These are phyloP conservation scores for Haplographium delicatum DNA, from an alignment of 495 filamentous ascomycete genomes.

Conservation along the genomic window DNA sequence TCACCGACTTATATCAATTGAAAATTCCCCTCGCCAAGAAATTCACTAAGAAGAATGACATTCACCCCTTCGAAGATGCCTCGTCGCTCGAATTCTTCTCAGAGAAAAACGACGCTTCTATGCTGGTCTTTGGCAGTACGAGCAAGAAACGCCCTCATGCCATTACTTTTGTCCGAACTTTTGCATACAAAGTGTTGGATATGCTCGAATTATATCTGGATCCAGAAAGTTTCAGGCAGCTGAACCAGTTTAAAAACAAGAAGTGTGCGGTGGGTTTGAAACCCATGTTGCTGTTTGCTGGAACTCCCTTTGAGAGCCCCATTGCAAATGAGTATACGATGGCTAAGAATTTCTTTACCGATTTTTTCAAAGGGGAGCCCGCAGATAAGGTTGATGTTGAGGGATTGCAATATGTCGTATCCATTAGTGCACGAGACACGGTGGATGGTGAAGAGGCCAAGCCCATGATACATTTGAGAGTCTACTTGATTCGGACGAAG, in stretches of 20 bases:
- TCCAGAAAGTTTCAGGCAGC: conserved; percentile 53
- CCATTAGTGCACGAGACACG: conserved; percentile 68
- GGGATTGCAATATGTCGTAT: conserved; percentile 83
- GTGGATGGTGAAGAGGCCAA: conserved; percentile 47
- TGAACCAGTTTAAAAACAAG: conserved; percentile 75
- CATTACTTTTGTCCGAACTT: conserved; percentile 77
- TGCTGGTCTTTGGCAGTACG: conserved; percentile 73
- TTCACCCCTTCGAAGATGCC: conserved; percentile 90
- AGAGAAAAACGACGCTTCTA: conserved; percentile 86
- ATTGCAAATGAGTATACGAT: conserved; percentile 69
- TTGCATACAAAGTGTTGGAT: conserved; percentile 79
- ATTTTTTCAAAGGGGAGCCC: conserved; percentile 81
- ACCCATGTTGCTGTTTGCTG: conserved; percentile 82
- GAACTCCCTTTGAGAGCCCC: conserved; percentile 74
- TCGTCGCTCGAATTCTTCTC: conserved; percentile 86
- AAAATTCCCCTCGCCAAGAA: conserved; percentile 74
- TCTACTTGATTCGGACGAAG: conserved; percentile 79
- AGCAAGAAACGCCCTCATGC: conserved; percentile 92
- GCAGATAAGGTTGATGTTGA: conserved; percentile 82
- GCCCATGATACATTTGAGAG: conserved; percentile 73
- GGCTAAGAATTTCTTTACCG: conserved; percentile 79
- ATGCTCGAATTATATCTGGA: conserved; percentile 87
- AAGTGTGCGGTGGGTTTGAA: conserved; percentile 79
- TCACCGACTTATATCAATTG: conserved; percentile 76
- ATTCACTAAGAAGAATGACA: conserved; percentile 91